Percentiles rank a stretch among this genome's conserved stretches.
phyloP scores from a whole-genome alignment of 2,329 filamentous ascomycete species.

The Dactylella cylindrospora region DNA sequence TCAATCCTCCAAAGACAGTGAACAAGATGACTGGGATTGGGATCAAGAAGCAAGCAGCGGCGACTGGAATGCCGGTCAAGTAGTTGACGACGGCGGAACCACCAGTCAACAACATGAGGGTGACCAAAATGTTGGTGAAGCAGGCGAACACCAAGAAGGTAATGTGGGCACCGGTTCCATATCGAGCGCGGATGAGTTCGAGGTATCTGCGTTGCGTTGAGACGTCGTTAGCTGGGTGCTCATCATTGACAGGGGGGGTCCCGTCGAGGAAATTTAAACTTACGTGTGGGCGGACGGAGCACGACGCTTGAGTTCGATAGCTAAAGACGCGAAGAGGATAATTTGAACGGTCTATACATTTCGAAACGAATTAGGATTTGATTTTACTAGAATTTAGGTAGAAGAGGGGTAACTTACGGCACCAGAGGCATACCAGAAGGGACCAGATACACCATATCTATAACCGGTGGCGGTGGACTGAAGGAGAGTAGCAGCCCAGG shows the following conservation, averaged over 20 bases:
- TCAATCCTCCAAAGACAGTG: slow-evolving; percentile 56
- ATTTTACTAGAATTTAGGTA: not conserved
- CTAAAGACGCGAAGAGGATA: slow-evolving; percentile 82
- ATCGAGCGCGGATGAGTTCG: slow-evolving; percentile 78
- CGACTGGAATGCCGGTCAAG: slow-evolving; percentile 72
- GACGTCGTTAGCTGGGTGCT: slow-evolving; percentile 3
- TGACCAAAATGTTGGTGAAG: slow-evolving; percentile 83
- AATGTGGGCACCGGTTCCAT: slow-evolving; percentile 70
- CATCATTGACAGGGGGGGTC: not conserved
- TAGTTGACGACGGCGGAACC: slow-evolving; percentile 73
- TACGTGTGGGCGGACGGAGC: slow-evolving; percentile 79
- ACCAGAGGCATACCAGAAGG: slow-evolving; percentile 57
- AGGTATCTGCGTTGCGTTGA: slow-evolving; percentile 24
- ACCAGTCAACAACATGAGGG: slow-evolving; percentile 83
- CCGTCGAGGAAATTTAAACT: slow-evolving; percentile 1
- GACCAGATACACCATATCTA: slow-evolving; percentile 68
- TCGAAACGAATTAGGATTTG: slow-evolving; percentile 12
- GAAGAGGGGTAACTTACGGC: slow-evolving; percentile 34
- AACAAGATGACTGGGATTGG: slow-evolving; percentile 80
- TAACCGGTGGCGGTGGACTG: slow-evolving; percentile 82
- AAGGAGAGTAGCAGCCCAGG: slow-evolving; percentile 73
- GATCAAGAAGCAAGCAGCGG: slow-evolving; percentile 80
- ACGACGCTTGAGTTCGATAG: slow-evolving; percentile 83
- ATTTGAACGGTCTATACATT: slow-evolving; percentile 62
- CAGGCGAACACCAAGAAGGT: slow-evolving; percentile 81